Percentiles rank a stretch among this genome's conserved stretches.
These are phyloP conservation scores for Solanum lycopersicoides DNA, from an alignment of 257 asterid genomes.

Conservation along the genomic window DNA sequence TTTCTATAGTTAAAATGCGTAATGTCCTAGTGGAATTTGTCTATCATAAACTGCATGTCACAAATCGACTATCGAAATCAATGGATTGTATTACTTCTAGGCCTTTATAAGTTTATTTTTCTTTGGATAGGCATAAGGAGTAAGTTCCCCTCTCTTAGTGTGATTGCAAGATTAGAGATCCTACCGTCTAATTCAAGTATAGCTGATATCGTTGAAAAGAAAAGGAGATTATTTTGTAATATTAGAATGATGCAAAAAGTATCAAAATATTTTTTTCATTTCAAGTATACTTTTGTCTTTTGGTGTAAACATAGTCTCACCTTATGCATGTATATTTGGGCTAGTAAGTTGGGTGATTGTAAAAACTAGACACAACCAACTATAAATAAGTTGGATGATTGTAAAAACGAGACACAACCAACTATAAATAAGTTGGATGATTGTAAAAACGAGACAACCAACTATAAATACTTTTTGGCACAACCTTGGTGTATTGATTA, in stretches of 20 bases:
- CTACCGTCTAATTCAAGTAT: background rate
- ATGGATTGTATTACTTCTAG: background rate
- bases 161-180: background rate
- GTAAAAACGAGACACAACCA: background rate
- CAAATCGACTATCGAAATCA: background rate
- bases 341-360: background rate
- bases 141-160: background rate
- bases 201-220: background rate
- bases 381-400: background rate
- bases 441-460: background rate
- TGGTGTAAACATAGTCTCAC: background rate
- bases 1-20: background rate
- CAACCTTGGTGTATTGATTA: background rate
- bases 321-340: background rate
- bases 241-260: background rate
- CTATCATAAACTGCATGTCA: background rate
- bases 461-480: background rate
- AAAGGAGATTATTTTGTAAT: background rate
- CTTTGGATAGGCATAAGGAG: background rate
- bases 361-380: background rate
- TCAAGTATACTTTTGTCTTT: background rate
- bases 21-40: background rate
- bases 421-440: background rate
- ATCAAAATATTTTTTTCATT: background rate
- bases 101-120: background rate